Percentiles rank a stretch among this genome's conserved stretches.
Conservation (phyloP, 768 basidiomycete species). For the Boletus rubroflammeus region DNA sequence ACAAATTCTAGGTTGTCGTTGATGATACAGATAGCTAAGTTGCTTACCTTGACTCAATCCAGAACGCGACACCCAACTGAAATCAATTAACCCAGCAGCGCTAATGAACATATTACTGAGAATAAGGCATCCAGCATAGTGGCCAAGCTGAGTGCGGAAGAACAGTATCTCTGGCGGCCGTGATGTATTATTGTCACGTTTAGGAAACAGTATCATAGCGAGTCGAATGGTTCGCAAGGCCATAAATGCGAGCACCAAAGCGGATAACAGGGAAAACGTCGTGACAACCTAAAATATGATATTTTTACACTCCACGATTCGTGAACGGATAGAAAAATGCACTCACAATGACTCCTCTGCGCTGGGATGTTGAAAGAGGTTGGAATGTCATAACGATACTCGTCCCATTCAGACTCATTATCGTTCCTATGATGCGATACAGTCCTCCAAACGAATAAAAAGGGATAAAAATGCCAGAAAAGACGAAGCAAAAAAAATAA, state of each 20-base stretch:
- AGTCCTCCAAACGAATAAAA: background rate
- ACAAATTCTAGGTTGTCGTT: slow-evolving; percentile 2
- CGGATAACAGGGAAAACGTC: slow-evolving; percentile 51
- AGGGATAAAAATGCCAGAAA: background rate
- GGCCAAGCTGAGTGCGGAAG: slow-evolving; percentile 69
- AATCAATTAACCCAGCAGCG: slow-evolving; percentile 50
- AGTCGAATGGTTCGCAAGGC: slow-evolving; percentile 47
- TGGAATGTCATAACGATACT: background rate
- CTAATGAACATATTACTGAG: slow-evolving; percentile 54
- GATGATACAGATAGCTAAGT: background rate
- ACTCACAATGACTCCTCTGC: slow-evolving; percentile 22
- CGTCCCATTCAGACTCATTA: slow-evolving; percentile 6
- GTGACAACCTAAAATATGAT: slow-evolving; percentile 38
- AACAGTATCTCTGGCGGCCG: slow-evolving; percentile 50
- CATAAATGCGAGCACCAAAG: slow-evolving; percentile 50
- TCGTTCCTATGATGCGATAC: background rate
- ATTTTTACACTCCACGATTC: background rate
- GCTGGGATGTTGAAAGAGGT: slow-evolving; percentile 12
- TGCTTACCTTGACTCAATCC: slow-evolving; percentile 48
- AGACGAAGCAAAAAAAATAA: slow-evolving; percentile 3
- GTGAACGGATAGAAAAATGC: background rate
- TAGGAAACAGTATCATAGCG: slow-evolving; percentile 35
- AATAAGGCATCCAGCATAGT: slow-evolving; percentile 62
- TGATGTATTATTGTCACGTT: slow-evolving; percentile 24
- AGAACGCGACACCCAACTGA: slow-evolving; percentile 44